Evolutionary conservation across 2,329 filamentous ascomycete species (phyloP).

Genomic region (Tolypocladium tundrense): DNA sequence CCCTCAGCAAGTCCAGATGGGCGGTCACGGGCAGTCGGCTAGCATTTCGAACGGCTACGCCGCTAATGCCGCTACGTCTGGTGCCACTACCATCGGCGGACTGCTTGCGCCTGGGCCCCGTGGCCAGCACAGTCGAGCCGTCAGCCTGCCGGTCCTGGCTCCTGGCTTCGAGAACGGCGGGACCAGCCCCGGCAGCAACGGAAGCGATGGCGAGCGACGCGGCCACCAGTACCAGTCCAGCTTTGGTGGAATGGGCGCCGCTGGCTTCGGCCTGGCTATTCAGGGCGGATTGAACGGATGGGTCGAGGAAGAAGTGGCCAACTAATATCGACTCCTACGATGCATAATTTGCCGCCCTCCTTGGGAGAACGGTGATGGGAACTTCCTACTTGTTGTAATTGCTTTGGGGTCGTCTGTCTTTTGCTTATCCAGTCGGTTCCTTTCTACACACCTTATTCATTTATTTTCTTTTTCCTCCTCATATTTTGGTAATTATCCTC

Average conservation of each 20-base stretch:
- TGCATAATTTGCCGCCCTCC: constrained; percentile 9
- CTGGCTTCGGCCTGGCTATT: constrained; percentile 51
- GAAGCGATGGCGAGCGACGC: constrained; percentile 43
- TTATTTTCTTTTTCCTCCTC: constrained; percentile 2
- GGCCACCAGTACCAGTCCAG: constrained; percentile 58
- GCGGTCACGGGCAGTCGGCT: constrained; percentile 54
- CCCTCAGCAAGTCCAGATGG: constrained; percentile 49
- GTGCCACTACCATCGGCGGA: constrained; percentile 62
- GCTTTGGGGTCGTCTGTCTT: constrained; percentile 13
- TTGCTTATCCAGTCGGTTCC: constrained; percentile 10
- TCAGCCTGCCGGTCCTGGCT: constrained; percentile 70
- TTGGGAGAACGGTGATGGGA: constrained; percentile 19
- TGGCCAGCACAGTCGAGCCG: constrained; percentile 64
- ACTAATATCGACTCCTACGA: constrained; percentile 25
- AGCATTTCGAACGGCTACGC: constrained; percentile 56
- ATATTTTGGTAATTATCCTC: constrained; percentile 19
- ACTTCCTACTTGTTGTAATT: constrained; percentile 34
- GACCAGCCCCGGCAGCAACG: constrained; percentile 36
- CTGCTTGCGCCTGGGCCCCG: constrained; percentile 61
- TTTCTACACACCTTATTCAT: constrained; percentile 3
- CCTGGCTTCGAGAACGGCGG: constrained; percentile 53
- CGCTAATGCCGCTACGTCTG: constrained; percentile 38
- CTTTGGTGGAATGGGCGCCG: constrained; percentile 47
- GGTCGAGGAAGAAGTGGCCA: constrained; percentile 57
- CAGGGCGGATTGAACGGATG: constrained; percentile 56